Evolutionary conservation across 2,329 filamentous ascomycete species (phyloP).

Genomic region (Alternaria sp.): DNA sequence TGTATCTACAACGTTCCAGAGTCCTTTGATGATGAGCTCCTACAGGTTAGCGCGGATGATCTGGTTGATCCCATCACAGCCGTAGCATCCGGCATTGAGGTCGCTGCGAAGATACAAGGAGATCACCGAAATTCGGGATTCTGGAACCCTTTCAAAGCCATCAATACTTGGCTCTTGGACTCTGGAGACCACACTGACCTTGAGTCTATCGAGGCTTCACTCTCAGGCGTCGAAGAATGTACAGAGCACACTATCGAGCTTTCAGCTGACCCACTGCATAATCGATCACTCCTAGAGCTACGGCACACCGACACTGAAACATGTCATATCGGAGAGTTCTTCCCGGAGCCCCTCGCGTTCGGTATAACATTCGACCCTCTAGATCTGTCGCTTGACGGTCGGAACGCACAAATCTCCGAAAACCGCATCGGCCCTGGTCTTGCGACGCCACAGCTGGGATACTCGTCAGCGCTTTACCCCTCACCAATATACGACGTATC

Average conservation of each 20-base stretch:
- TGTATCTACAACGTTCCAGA: slow-evolving; percentile 12
- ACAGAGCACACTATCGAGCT: not conserved
- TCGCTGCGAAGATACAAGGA: not conserved
- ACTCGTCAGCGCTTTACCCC: not conserved
- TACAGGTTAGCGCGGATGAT: slow-evolving; percentile 1
- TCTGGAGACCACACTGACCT: not conserved
- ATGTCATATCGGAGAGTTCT: not conserved
- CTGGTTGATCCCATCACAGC: not conserved
- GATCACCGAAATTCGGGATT: not conserved
- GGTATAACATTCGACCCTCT: not conserved
- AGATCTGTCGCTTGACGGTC: not conserved
- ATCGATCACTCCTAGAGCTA: not conserved
- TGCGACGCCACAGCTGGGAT: not conserved
- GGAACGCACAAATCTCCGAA: not conserved
- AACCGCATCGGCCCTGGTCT: not conserved
- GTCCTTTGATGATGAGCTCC: slow-evolving; percentile 3
- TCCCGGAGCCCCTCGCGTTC: not conserved
- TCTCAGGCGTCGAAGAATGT: not conserved
- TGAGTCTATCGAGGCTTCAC: not conserved
- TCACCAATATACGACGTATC: not conserved
- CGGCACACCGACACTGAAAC: not conserved
- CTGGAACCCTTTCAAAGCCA: not conserved
- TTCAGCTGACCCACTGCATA: not conserved
- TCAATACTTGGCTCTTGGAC: not conserved
- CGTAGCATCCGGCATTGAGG: not conserved